Evolutionary conservation across 345 rosid genomes (phyloP).

Genomic region (Citrus maxima): DNA sequence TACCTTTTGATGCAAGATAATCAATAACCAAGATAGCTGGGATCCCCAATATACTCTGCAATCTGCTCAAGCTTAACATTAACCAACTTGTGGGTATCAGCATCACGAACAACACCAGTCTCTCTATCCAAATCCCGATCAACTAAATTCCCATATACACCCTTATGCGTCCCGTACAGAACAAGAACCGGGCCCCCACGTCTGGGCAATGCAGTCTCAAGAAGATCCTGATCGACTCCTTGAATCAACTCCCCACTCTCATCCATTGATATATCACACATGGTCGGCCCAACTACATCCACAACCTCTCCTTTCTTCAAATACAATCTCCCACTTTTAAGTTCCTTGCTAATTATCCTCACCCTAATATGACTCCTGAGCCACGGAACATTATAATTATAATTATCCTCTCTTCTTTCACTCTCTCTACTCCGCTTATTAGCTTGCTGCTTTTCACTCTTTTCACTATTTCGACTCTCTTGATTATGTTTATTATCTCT

Average conservation of each 20-base stretch:
- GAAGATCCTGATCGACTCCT: slow-evolving; percentile 70
- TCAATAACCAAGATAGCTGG: slow-evolving; percentile 45
- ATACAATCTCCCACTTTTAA: slow-evolving; percentile 68
- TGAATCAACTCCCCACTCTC: slow-evolving; percentile 67
- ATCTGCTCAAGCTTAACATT: slow-evolving; percentile 74
- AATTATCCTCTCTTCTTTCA: slow-evolving; percentile 19
- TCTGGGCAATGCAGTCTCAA: slow-evolving; percentile 85
- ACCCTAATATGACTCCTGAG: slow-evolving; percentile 74
- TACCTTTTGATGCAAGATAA: slow-evolving; percentile 7
- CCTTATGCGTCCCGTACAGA: slow-evolving; percentile 63
- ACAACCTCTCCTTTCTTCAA: slow-evolving; percentile 79
- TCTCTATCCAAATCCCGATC: slow-evolving; percentile 66
- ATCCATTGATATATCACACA: slow-evolving; percentile 71
- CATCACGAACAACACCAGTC: slow-evolving; percentile 64
- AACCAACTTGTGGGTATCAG: slow-evolving; percentile 56
- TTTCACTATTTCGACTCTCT: slow-evolving; percentile 15
- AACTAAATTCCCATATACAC: slow-evolving; percentile 66
- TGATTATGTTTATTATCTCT: neutral
- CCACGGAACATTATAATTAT: slow-evolving; percentile 38
- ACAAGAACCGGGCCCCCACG: slow-evolving; percentile 68
- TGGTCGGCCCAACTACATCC: slow-evolving; percentile 74
- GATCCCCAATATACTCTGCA: slow-evolving; percentile 82
- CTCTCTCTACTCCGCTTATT: slow-evolving; percentile 17
- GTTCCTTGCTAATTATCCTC: slow-evolving; percentile 61
- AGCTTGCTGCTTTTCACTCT: slow-evolving; percentile 23